Evolutionary conservation across 2,329 filamentous ascomycete species (phyloP), one percentile per base, ranked within the genome.

Genomic region (Zasmidium citrigriseum): DNA sequence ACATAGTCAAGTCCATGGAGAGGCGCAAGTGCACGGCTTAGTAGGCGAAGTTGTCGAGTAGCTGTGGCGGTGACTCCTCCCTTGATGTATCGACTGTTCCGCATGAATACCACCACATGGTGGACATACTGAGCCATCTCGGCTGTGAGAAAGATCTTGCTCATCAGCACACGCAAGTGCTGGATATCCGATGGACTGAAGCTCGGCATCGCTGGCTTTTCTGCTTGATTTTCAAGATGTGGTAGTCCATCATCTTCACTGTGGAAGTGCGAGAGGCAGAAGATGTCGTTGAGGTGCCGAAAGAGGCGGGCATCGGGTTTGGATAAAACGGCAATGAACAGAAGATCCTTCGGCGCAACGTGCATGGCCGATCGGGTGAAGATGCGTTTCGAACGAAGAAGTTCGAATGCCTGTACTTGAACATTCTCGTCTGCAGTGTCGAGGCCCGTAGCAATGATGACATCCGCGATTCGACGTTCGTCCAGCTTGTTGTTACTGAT

Each of bases 221-320:
- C 22, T 64, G 69, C 0, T 71, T 77, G 27, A 61, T 68, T 87
- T 59, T 96, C 89, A 0, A 93, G 74, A 63, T 95, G 89, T 3
- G 86, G 82, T 61, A 92, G 89, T 0, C 89, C 90, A 70, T 93
- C 86, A 1, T 82, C 78, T 3, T 83, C 80, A 57, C 88, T 83
- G 68, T 98, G 92, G 77, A 87, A 90, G 73, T 98, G 93, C 0
- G 90, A 93, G 58, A 98, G 87, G 71, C 92, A 91, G 65, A 98
- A 88, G 63, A 90, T 86, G 59, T 98, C 91, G 67, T 92, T 96
- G 55, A 82, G 65, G 65, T 82, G 80, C 45, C 73, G 70, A 1
- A 68, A 74, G 47, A 82, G 63, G 18, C 72, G 68, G 5, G 67
- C 59, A 9, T 62, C 58, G 18, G 73, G 70, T 5, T 67, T 70